phyloP scores from a whole-genome alignment of 257 asterid species.

The Leonotis leonurus region DNA sequence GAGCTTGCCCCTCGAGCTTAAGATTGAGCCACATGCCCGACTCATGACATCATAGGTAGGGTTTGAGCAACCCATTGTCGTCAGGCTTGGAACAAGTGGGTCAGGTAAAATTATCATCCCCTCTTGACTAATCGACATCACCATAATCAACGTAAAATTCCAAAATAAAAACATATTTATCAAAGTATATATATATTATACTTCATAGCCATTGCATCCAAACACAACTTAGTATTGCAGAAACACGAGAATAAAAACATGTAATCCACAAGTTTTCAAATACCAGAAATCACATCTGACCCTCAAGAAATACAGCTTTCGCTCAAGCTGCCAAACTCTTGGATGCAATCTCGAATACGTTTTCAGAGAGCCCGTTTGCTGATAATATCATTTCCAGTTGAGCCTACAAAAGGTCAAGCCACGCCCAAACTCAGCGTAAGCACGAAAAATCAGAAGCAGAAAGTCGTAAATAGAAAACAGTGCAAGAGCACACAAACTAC shows the following conservation, averaged over 20 bases:
- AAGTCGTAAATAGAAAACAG: not conserved
- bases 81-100: no score
- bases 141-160: no score
- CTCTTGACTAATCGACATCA: no score
- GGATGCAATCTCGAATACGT: slow-evolving; percentile 83
- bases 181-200: no score
- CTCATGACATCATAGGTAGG: no score
- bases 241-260: not conserved
- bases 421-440: not conserved
- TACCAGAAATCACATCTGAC: not conserved
- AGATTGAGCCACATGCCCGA: no score
- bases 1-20: no score
- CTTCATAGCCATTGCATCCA: no score
- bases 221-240: not conserved
- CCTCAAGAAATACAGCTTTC: not conserved
- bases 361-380: slow-evolving; percentile 72
- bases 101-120: no score
- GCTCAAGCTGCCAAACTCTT: slow-evolving; percentile 77
- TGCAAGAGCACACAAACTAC: slow-evolving; percentile 21
- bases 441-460: not conserved
- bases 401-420: slow-evolving; percentile 34
- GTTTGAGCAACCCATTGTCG: no score
- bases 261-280: not conserved
- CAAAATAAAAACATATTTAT: no score
- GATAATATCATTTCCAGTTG: slow-evolving; percentile 83